These are phyloP conservation scores for Trichosanthes truncata DNA, from an alignment of 306 rosid species.

Conservation along the genomic window DNA sequence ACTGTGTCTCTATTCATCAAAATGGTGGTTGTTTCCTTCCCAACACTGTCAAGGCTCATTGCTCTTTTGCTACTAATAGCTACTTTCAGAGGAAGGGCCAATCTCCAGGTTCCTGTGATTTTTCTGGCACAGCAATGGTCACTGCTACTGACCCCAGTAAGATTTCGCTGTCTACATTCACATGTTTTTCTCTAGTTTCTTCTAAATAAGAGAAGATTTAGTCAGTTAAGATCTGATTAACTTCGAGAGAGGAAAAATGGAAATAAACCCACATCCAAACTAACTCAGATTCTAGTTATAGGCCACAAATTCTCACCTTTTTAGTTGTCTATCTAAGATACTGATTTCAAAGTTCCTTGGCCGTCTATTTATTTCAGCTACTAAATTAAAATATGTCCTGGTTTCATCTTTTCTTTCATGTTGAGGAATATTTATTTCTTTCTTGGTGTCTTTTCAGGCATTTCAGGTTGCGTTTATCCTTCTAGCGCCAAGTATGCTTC, in stretches of 20 bases:
- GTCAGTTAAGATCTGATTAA: not conserved
- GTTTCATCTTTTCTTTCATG: too few relatives aligned
- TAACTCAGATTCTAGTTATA: too few relatives aligned
- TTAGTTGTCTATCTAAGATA: too few relatives aligned
- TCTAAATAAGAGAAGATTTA: too few relatives aligned
- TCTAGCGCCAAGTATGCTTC: conserved; percentile 59
- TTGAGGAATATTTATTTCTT: not conserved
- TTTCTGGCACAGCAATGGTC: conserved; percentile 46
- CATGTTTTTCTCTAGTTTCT: too few relatives aligned
- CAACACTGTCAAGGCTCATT: conserved; percentile 57
- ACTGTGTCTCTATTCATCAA: conserved; percentile 48
- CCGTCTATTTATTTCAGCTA: not conserved
- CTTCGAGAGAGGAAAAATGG: not conserved
- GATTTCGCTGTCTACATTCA: not conserved
- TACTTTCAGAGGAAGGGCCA: conserved; percentile 72
- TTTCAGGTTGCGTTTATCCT: conserved; percentile 57
- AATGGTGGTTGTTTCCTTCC: conserved; percentile 50
- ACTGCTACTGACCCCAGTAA: conserved; percentile 62
- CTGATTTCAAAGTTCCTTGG: not conserved
- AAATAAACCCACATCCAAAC: not conserved
- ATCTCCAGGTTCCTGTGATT: conserved; percentile 57
- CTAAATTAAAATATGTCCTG: too few relatives aligned
- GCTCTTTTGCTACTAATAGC: conserved; percentile 71
- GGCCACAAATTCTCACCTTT: too few relatives aligned
- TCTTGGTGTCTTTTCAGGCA: conserved; percentile 33